Conservation (phyloP, 768 basidiomycete species). For the Hygrocybe punicea region DNA sequence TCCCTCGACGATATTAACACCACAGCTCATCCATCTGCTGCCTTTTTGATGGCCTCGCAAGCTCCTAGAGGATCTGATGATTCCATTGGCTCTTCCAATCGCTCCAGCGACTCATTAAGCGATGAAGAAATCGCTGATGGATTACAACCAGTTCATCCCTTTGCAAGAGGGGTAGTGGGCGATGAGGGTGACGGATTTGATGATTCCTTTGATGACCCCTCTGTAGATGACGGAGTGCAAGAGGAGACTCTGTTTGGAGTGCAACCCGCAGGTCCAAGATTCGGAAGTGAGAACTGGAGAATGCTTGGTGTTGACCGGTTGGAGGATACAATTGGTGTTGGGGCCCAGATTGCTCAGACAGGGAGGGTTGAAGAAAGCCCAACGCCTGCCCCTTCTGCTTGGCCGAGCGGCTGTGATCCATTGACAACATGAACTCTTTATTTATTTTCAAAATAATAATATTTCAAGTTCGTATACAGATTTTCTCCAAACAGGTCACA, state of each 20-base stretch:
- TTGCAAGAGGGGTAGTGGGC: slow-evolving; percentile 39
- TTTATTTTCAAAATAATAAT: no score
- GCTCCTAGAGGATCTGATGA: slow-evolving; percentile 39
- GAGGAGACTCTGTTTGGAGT: slow-evolving; percentile 76
- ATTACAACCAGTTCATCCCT: slow-evolving; percentile 55
- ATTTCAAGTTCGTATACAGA: no score
- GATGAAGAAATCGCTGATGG: slow-evolving; percentile 44
- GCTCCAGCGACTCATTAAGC: slow-evolving; percentile 54
- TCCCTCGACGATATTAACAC: slow-evolving; percentile 56
- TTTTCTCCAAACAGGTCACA: no score
- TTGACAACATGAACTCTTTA: no score
- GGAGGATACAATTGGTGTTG: slow-evolving; percentile 62
- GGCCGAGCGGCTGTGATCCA: background rate
- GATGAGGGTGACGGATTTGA: slow-evolving; percentile 44
- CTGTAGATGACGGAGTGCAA: slow-evolving; percentile 36
- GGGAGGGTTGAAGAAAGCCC: slow-evolving; percentile 63
- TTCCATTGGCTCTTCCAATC: slow-evolving; percentile 52
- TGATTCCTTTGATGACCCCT: slow-evolving; percentile 52
- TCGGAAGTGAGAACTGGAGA: slow-evolving; percentile 36
- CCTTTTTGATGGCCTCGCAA: slow-evolving; percentile 62
- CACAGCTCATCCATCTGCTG: slow-evolving; percentile 63
- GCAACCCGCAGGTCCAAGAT: slow-evolving; percentile 37
- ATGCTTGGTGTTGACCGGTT: slow-evolving; percentile 63
- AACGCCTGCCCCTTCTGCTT: slow-evolving; percentile 42
- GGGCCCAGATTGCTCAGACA: slow-evolving; percentile 46